Evolutionary conservation across 108 stramenopile species (phyloP), one percentile per base, ranked within the genome.

Genomic region (Skeletonema menzelii): DNA sequence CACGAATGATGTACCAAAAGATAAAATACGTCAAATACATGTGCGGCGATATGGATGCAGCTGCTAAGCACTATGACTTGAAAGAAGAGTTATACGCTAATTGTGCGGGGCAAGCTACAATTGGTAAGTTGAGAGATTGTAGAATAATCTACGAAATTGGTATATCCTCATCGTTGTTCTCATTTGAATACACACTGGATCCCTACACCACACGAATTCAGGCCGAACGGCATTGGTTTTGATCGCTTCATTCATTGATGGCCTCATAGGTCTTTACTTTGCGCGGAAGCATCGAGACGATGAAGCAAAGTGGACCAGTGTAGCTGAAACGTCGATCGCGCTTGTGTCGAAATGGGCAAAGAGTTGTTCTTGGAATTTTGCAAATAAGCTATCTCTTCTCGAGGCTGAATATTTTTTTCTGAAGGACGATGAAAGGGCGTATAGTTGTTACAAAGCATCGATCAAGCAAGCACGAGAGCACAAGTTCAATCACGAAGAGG

Each of bases 321-420:
- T 69, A 28, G 74, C 67, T 20, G 28, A 68, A 59, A 32, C 57
- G 22, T 19, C 56, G 27, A 32, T 69, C 55, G 56, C 65, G 34
- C 32, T 44, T 15, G 56, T 78, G 38, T 60, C 74, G 32, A 44
- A 53, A 37, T 86, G 83, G 82, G 72, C 67, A 2, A 64, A 76
- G 47, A 65, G 70, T 57, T 80, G 66, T 22, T 47, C 73, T 11
- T 80, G 83, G 70, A 86, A 86, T 66, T 86, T 84, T 42, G 28
- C 68, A 2, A 81, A 81, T 11, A 84, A 84, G 40, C 57, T 76
- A 11, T 71, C 73, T 38, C 73, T 86, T 4, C 46, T 86, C 47
- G 71, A 86, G 47, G 86, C 86, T n/a, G 86, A 86, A 34, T 72
- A 70, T 30, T 67, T 62, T 37, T 81, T 80, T 56, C 37, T 75